Evolutionary conservation across 2,329 filamentous ascomycete species (phyloP).

Genomic region (Aureobasidium sp.): DNA sequence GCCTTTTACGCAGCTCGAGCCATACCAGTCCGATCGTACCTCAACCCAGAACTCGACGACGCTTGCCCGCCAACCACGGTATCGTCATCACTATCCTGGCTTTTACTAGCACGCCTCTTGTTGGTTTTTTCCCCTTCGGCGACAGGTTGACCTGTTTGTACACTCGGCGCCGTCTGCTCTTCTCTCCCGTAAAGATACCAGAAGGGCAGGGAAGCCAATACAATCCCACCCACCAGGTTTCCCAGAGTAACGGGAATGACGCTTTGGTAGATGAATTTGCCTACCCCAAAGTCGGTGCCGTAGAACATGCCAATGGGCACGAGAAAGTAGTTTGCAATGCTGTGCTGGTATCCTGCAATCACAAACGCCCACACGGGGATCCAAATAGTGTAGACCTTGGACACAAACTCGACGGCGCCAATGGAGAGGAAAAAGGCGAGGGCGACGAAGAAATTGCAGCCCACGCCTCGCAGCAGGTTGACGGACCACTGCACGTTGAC

Average conservation of each 20-base stretch:
- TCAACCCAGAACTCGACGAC: not conserved
- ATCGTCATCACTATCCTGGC: not conserved
- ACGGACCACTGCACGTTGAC: constrained; percentile 8
- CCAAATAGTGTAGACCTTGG: constrained; percentile 22
- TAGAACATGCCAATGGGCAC: constrained; percentile 23
- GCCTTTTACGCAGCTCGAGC: not conserved
- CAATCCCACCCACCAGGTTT: constrained; percentile 14
- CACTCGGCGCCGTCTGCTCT: not conserved
- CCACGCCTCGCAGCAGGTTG: constrained; percentile 22
- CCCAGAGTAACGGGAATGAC: constrained; percentile 15
- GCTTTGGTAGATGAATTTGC: constrained; percentile 29
- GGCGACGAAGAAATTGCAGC: constrained; percentile 22
- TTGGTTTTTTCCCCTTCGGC: not conserved
- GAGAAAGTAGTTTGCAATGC: constrained; percentile 20
- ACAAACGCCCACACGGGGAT: constrained; percentile 21
- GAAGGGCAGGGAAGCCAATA: constrained; percentile 3
- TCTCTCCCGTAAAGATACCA: constrained; percentile 9
- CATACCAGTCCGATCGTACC: not conserved
- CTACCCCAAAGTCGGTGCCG: constrained; percentile 31
- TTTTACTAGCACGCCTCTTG: not conserved
- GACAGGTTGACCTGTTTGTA: not conserved
- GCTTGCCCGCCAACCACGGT: not conserved
- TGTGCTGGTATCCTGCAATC: constrained; percentile 18
- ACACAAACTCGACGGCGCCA: constrained; percentile 17
- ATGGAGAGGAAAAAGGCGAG: constrained; percentile 20